Evolutionary conservation across 106 monocot species (phyloP), one percentile per base, ranked within the genome.

Genomic region (Phalaenopsis equestris): DNA sequence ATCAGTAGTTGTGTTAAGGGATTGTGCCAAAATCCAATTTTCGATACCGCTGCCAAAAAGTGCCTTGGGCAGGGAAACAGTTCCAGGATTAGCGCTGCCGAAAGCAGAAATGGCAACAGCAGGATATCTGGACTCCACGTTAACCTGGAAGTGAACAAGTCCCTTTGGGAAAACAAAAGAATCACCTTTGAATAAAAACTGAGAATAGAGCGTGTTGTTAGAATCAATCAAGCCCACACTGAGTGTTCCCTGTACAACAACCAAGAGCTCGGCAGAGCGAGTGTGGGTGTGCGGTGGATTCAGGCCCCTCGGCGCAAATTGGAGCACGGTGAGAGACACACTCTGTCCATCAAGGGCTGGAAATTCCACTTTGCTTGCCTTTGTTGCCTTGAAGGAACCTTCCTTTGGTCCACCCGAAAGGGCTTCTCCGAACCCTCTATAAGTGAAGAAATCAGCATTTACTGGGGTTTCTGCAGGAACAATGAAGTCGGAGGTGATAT

Each of bases 241-340:
- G 10, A 83, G 83, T 0, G 38, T 55, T 0, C 83, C 83, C 36
- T 55, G 18, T 7, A 74, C 23, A 8, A 80, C 58, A 24, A 80
- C 37, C 8, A 83, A 72, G 72, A 83, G 56, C 70, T 83, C 83
- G 3, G 79, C 52, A 0, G 83, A 38, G 10, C 83, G 83, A 14
- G 78, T 80, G 16, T 84, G 84, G 73, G 65, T 75, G 75, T 83
- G 83, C n/a, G 83, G 83, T 16, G 79, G 56, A 24, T 79, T 79
- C 52, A 83, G 8, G 0, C 48, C 18, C 12, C 56, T 30, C 1
- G 83, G 19, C 17, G 73, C 55, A 30, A 73, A 83, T 41, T 73
- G 55, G 14, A 83, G 56, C 3, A 79, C 73, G 5, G 83, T 79
- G 15, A n/a, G 49, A 3, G 83, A 83, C 38, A 79, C 79, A 45